Conservation (phyloP, 1,139 yeast species). For the Candida glucosophila region DNA sequence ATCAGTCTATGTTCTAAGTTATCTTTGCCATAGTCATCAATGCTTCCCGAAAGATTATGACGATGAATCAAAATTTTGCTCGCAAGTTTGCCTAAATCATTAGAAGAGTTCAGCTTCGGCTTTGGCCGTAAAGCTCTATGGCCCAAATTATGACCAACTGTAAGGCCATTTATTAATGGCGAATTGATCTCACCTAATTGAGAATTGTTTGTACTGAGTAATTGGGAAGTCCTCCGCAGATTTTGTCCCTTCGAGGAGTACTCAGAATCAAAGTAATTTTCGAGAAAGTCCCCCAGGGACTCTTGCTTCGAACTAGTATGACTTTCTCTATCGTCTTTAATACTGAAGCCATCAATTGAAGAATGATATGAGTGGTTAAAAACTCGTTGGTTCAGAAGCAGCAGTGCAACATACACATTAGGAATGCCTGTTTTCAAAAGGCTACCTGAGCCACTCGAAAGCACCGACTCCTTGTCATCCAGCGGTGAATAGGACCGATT, state of each 20-base stretch:
- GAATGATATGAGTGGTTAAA: constrained; percentile 22
- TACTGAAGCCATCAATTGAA: constrained; percentile 19
- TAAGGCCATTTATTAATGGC: constrained; percentile 31
- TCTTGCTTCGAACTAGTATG: neutral
- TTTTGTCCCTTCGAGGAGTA: neutral
- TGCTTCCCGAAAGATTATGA: constrained; percentile 2
- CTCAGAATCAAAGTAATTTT: constrained; percentile 21
- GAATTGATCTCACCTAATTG: constrained; percentile 23
- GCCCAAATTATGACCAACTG: constrained; percentile 22
- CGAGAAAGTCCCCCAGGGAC: constrained; percentile 22
- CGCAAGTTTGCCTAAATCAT: too few species aligned
- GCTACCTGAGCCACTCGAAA: too few species aligned
- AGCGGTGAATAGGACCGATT: neutral
- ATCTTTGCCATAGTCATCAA: neutral
- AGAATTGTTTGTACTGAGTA: constrained; percentile 9
- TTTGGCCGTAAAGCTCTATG: constrained; percentile 11
- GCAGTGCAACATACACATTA: neutral
- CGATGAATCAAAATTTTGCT: constrained; percentile 16
- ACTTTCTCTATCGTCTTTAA: constrained; percentile 1
- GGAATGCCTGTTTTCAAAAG: too few species aligned
- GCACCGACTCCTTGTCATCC: neutral
- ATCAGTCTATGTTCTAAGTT: constrained; percentile 2
- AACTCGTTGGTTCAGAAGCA: too few species aligned
- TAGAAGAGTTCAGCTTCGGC: neutral
- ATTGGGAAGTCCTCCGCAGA: neutral